Conservation (phyloP, 129 eudicot genomes). For the Helichrysum umbraculigerum region DNA sequence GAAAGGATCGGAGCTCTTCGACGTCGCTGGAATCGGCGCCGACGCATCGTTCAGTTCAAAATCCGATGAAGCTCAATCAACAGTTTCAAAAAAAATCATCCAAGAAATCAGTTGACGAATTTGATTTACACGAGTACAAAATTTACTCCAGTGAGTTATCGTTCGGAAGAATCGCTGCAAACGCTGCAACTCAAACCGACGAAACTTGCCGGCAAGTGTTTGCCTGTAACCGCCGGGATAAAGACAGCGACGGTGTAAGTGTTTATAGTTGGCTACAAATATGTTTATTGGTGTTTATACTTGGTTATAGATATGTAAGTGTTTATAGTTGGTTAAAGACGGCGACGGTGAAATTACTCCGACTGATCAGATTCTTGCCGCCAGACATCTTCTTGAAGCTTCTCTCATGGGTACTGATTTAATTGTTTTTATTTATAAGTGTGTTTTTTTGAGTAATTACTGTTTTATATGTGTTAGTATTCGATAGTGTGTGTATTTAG, state of each 20-base stretch:
- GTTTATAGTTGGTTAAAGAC: slow-evolving; percentile 15
- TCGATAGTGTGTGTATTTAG: no score
- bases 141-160: slow-evolving; percentile 62
- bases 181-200: slow-evolving; percentile 88
- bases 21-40: neutral
- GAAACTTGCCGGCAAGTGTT: slow-evolving; percentile 37
- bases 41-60: slow-evolving; percentile 22
- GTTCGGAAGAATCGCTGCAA: slow-evolving; percentile 41
- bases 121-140: slow-evolving; percentile 72
- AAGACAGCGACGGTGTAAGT: no score
- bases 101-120: slow-evolving; percentile 57
- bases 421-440: neutral
- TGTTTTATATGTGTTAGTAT: neutral
- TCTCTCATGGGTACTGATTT: slow-evolving; percentile 64
- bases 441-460: neutral
- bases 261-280: no score
- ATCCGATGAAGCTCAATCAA: slow-evolving; percentile 31
- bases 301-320: slow-evolving; percentile 40
- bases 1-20: slow-evolving; percentile 79
- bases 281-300: slow-evolving; percentile 28
- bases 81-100: slow-evolving; percentile 30
- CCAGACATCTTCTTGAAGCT: slow-evolving; percentile 68
- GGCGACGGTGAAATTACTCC: slow-evolving; percentile 61
- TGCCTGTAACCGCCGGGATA: no score
- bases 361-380: slow-evolving; percentile 71